Conservation (phyloP, 2,329 filamentous ascomycete genomes). For the Phaeosphaeria sp. region DNA sequence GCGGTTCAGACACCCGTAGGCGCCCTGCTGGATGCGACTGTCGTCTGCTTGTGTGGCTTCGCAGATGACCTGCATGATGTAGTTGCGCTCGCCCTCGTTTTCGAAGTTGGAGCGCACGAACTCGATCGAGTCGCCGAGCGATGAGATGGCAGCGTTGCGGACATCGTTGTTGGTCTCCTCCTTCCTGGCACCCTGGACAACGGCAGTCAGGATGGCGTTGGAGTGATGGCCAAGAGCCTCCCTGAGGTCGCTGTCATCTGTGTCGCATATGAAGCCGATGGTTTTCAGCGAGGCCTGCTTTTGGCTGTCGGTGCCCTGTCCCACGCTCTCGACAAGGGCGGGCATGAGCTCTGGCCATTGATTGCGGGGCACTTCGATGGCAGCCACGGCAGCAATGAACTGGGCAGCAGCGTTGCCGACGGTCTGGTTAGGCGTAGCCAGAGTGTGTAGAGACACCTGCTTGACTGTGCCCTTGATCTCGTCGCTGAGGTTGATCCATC, state of each 20-base stretch:
- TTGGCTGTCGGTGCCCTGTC: slow-evolving; percentile 81
- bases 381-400: slow-evolving; percentile 92
- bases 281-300: slow-evolving; percentile 94
- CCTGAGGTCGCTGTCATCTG: slow-evolving; percentile 85
- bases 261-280: slow-evolving; percentile 99
- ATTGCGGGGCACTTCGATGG: slow-evolving; percentile 89
- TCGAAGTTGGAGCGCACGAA: slow-evolving; percentile 99
- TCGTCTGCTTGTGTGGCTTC: slow-evolving; percentile 96
- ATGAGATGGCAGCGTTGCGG: slow-evolving; percentile 88
- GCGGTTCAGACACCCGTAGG: slow-evolving; percentile 95
- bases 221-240: slow-evolving; percentile 83
- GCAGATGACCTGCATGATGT: slow-evolving; percentile 99
- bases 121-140: slow-evolving; percentile 93
- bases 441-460: slow-evolving; percentile 85
- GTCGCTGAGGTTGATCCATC: slow-evolving; percentile 86
- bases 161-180: slow-evolving; percentile 93
- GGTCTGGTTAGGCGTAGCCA: slow-evolving; percentile 78
- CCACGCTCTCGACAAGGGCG: slow-evolving; percentile 89
- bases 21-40: slow-evolving; percentile 88
- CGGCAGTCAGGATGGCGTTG: slow-evolving; percentile 96
- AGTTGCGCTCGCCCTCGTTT: slow-evolving; percentile 98
- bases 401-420: slow-evolving; percentile 91
- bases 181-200: slow-evolving; percentile 95
- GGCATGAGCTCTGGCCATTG: slow-evolving; percentile 95
- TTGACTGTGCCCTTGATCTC: slow-evolving; percentile 89